These are phyloP conservation scores for Phialemoniopsis sp. DNA, from an alignment of 2,329 filamentous ascomycete genomes.

Conservation along the genomic window DNA sequence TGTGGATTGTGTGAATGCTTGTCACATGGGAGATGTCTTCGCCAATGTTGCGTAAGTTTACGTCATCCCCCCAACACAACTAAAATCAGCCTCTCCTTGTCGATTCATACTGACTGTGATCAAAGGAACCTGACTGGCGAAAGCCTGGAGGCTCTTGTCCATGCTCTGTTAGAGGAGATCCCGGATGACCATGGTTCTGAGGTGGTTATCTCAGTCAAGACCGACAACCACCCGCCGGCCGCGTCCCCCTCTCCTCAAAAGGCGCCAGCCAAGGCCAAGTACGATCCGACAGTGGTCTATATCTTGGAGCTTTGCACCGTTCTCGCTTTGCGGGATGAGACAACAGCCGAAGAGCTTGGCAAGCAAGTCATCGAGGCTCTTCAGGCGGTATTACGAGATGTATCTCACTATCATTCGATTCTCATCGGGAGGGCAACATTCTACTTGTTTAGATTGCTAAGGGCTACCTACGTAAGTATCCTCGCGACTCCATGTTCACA, in stretches of 20 bases:
- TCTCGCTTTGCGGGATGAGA: slow-evolving; percentile 69
- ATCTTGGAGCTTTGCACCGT: slow-evolving; percentile 88
- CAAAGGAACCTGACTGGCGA: slow-evolving; percentile 31
- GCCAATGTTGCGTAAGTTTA: slow-evolving; percentile 70
- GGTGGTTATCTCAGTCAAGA: slow-evolving; percentile 82
- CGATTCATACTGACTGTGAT: slow-evolving; percentile 3
- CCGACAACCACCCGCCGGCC: slow-evolving; percentile 63
- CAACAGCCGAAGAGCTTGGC: slow-evolving; percentile 69
- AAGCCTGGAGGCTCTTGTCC: slow-evolving; percentile 48
- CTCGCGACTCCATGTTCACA: neutral
- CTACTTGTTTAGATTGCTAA: slow-evolving; percentile 79
- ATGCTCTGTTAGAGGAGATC: slow-evolving; percentile 75
- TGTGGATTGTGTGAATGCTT: slow-evolving; percentile 90
- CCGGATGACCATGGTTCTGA: slow-evolving; percentile 75
- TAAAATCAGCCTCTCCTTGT: neutral
- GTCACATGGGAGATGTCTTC: slow-evolving; percentile 78
- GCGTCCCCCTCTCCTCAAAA: slow-evolving; percentile 42
- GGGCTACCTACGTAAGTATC: slow-evolving; percentile 73
- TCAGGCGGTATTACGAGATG: slow-evolving; percentile 78
- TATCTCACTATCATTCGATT: slow-evolving; percentile 74
- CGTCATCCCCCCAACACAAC: neutral
- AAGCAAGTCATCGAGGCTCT: slow-evolving; percentile 76
- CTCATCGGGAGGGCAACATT: slow-evolving; percentile 79
- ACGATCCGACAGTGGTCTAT: slow-evolving; percentile 85
- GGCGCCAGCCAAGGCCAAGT: slow-evolving; percentile 53